phyloP scores from a whole-genome alignment of 176 grass and related monocot species.

The Secale cereale region DNA sequence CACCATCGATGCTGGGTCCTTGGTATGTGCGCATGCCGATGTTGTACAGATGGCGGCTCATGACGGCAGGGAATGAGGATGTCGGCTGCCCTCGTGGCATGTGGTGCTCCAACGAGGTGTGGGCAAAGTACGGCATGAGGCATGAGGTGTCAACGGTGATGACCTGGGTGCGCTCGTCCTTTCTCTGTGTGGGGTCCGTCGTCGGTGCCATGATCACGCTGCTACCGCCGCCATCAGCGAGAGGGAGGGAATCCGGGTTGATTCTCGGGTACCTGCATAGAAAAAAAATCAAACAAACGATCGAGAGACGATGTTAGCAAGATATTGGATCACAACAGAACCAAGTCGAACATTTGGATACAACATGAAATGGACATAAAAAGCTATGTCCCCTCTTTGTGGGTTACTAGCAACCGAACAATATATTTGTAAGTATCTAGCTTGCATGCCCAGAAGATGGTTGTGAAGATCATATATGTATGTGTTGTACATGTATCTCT shows the following conservation, averaged over 20 bases:
- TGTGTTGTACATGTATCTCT: no score
- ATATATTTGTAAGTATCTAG: no score
- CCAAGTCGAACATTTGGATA: no score
- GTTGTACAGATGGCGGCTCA: background rate
- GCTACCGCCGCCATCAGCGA: conserved; percentile 26
- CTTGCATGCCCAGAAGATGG: no score
- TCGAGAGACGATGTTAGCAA: no score
- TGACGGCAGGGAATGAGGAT: conserved; percentile 1
- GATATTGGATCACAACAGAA: no score
- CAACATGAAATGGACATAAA: background rate
- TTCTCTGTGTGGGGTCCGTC: conserved; percentile 16
- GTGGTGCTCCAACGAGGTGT: conserved; percentile 19
- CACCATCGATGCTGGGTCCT: background rate
- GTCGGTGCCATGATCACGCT: background rate
- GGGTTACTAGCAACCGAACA: no score
- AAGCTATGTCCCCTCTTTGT: background rate
- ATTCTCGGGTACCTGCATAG: conserved; percentile 60
- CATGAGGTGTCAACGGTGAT: conserved; percentile 8
- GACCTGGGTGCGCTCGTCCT: conserved; percentile 19
- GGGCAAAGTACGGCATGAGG: conserved; percentile 20
- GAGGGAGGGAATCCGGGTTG: conserved; percentile 42
- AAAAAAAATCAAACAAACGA: conserved; percentile 19
- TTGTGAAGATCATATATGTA: no score
- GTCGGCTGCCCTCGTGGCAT: no score
- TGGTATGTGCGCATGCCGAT: background rate